Evolutionary conservation across 106 monocot genomes (phyloP).

Genomic region (Ottelia alismoides): DNA sequence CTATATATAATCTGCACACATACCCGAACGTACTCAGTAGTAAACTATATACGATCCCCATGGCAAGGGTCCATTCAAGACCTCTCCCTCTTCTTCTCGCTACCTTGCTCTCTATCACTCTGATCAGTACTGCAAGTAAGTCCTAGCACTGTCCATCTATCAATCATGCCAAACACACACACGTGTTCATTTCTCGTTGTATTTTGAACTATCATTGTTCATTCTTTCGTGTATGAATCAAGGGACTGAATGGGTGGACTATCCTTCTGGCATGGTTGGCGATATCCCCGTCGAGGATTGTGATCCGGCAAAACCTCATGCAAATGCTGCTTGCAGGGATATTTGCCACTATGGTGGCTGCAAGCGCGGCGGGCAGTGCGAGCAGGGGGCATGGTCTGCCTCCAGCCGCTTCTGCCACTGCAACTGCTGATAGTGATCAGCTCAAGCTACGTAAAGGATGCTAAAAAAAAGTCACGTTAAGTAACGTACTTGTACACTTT

Average conservation of each 20-base stretch:
- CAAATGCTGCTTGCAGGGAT: constrained; percentile 16
- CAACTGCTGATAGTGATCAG: constrained; percentile 24
- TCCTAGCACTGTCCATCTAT: not conserved
- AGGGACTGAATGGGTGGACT: constrained; percentile 22
- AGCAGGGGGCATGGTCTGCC: not conserved
- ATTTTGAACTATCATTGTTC: not conserved
- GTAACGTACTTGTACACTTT: too few species aligned
- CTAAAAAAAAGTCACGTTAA: too few species aligned
- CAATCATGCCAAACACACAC: not conserved
- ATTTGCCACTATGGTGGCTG: constrained; percentile 20
- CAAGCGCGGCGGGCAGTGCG: constrained; percentile 12
- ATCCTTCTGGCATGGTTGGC: constrained; percentile 1
- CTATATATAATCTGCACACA: too few species aligned
- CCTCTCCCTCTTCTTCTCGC: too few species aligned
- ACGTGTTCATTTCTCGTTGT: not conserved
- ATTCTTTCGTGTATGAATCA: not conserved
- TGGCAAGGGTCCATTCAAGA: too few species aligned
- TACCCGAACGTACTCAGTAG: too few species aligned
- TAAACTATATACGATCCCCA: too few species aligned
- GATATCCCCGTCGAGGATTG: constrained; percentile 13
- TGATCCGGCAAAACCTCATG: constrained; percentile 4
- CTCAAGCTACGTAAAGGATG: too few species aligned
- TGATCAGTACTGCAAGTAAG: constrained; percentile 4
- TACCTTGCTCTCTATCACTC: not conserved
- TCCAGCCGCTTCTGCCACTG: constrained; percentile 11